phyloP scores from a whole-genome alignment of 176 grass and related monocot genomes.

The Carex littledalei region DNA sequence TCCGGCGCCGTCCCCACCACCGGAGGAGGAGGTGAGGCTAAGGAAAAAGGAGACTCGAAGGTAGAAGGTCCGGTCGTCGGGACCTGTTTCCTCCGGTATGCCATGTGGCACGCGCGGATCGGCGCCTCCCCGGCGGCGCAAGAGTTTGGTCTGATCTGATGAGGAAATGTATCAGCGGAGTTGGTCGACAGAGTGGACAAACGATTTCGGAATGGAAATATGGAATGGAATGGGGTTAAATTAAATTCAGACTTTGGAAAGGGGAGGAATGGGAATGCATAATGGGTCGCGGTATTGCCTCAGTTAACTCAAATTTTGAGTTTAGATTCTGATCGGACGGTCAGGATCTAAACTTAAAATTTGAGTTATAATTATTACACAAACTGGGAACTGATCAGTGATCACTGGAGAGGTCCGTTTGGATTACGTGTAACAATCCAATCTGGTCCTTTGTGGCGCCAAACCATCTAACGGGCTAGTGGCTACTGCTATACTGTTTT shows the following conservation, averaged over 20 bases:
- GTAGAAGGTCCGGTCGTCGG: slow-evolving; percentile 7
- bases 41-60: slow-evolving; percentile 27
- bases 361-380: too few species aligned
- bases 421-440: not conserved
- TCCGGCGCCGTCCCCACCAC: not conserved
- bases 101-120: slow-evolving; percentile 20
- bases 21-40: slow-evolving; percentile 9
- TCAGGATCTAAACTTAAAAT: too few species aligned
- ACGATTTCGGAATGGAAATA: not conserved
- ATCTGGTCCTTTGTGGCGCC: not conserved
- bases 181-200: not conserved
- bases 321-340: too few species aligned
- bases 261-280: not conserved
- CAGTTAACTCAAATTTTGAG: too few species aligned
- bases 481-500: not conserved
- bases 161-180: not conserved
- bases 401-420: not conserved
- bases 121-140: not conserved
- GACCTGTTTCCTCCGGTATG: slow-evolving; percentile 35
- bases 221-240: too few species aligned
- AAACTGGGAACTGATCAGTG: not conserved
- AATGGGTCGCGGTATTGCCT: too few species aligned
- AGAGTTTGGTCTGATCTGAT: not conserved
- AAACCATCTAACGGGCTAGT: not conserved
- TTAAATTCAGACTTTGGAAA: not conserved